phyloP scores from a whole-genome alignment of 148 eudicot genomes.

The Rhododendron ferrugineum region DNA sequence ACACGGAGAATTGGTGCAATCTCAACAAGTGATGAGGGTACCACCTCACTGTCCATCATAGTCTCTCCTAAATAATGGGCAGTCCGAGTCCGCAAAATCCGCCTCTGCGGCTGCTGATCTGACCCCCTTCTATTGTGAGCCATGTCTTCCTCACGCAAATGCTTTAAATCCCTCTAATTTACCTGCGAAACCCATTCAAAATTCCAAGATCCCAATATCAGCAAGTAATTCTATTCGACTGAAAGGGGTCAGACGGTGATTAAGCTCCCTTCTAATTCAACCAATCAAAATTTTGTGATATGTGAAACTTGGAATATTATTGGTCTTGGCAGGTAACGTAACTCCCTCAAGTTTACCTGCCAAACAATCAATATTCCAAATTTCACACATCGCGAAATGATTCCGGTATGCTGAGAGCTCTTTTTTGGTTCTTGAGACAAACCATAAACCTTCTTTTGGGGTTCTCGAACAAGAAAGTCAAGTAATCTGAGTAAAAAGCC shows the following conservation, averaged over 20 bases:
- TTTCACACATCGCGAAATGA: not conserved
- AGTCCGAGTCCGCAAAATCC: constrained; percentile 51
- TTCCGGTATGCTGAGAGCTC: not conserved
- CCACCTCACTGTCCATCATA: constrained; percentile 65
- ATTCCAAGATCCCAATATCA: not conserved
- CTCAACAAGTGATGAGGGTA: constrained; percentile 60
- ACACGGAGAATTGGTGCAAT: constrained; percentile 73
- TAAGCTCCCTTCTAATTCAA: not conserved
- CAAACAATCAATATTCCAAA: constrained; percentile 2
- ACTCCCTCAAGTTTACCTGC: not conserved
- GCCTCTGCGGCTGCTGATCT: constrained; percentile 35
- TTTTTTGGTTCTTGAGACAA: not conserved
- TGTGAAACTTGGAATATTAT: not conserved
- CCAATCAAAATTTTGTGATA: not conserved
- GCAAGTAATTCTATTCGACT: not conserved
- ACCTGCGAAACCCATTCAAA: constrained; percentile 12
- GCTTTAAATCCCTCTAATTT: not conserved
- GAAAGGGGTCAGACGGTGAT: not conserved
- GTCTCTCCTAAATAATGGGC: constrained; percentile 53
- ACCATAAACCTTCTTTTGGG: not conserved
- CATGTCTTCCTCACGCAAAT: constrained; percentile 20
- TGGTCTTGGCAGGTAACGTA: not conserved
- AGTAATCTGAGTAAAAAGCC: not conserved
- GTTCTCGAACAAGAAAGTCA: not conserved
- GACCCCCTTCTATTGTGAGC: constrained; percentile 40